These are phyloP conservation scores for Kazachstania kunashirensis DNA, from an alignment of 805 yeast genomes.

Conservation along the genomic window DNA sequence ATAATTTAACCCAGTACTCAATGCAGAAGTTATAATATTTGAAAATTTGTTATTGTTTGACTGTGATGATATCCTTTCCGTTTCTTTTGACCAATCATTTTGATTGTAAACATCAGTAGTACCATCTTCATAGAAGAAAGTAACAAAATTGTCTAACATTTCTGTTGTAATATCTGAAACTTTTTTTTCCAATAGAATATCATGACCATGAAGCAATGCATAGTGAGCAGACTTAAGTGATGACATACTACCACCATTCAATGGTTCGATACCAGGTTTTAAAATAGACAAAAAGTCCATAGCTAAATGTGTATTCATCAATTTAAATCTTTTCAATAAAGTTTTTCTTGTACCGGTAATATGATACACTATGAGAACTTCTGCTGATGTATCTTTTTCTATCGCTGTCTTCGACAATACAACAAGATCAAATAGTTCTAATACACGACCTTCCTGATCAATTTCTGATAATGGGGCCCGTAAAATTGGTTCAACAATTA, in stretches of 20 bases:
- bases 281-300: constrained; percentile 14
- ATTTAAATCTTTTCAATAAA: constrained; percentile 19
- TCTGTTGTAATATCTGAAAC: constrained; percentile 19
- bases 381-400: constrained; percentile 24
- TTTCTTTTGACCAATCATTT: constrained; percentile 23
- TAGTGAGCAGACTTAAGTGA: constrained; percentile 16
- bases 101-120: constrained; percentile 16
- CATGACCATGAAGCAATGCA: constrained; percentile 9
- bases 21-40: constrained; percentile 23
- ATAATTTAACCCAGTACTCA: constrained; percentile 24
- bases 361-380: constrained; percentile 22
- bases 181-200: constrained; percentile 12
- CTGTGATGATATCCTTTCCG: constrained; percentile 16
- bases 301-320: constrained; percentile 16
- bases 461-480: constrained; percentile 17
- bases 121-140: constrained; percentile 22
- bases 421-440: constrained; percentile 18
- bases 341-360: constrained; percentile 17
- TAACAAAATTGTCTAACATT: constrained; percentile 20
- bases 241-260: constrained; percentile 4
- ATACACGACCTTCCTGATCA: constrained; percentile 17
- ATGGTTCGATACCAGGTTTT: constrained; percentile 8
- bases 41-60: constrained; percentile 18
- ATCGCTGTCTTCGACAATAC: constrained; percentile 22
- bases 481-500: constrained; percentile 20